These are phyloP conservation scores for Yarrowia divulgata DNA, from an alignment of 805 yeast genomes.

Conservation along the genomic window DNA sequence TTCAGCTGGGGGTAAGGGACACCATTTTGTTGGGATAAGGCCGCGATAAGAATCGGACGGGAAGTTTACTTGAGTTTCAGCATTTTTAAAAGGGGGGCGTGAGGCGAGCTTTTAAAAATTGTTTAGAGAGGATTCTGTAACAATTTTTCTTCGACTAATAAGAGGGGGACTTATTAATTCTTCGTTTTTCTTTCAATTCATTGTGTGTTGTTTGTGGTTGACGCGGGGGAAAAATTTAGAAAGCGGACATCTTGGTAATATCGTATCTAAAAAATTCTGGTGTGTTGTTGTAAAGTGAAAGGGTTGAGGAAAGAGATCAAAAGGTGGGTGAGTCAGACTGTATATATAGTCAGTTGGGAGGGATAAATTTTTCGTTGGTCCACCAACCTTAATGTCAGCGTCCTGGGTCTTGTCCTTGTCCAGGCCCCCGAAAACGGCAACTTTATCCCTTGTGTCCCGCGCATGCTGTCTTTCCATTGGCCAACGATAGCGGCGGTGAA, in stretches of 20 bases:
- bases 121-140: slow-evolving; percentile 32
- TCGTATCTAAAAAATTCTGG: slow-evolving; percentile 10
- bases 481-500: slow-evolving; percentile 34
- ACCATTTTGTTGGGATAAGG: slow-evolving; percentile 27
- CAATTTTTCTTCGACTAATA: slow-evolving; percentile 40
- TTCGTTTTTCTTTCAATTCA: slow-evolving; percentile 36
- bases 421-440: slow-evolving; percentile 36
- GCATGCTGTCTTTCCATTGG: slow-evolving; percentile 17
- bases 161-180: slow-evolving; percentile 36
- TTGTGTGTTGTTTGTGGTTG: slow-evolving; percentile 8
- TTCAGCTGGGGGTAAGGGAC: slow-evolving; percentile 20
- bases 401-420: slow-evolving; percentile 3
- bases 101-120: slow-evolving; percentile 40
- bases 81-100: slow-evolving; percentile 39
- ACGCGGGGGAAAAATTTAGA: slow-evolving; percentile 39
- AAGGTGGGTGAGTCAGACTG: slow-evolving; percentile 28
- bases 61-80: slow-evolving; percentile 31
- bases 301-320: slow-evolving; percentile 13
- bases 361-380: slow-evolving; percentile 14
- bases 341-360: slow-evolving; percentile 39
- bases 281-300: slow-evolving; percentile 28
- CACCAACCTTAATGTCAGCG: background rate
- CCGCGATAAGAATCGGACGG: slow-evolving; percentile 37
- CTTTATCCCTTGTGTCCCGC: slow-evolving; percentile 12
- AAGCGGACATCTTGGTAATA: slow-evolving; percentile 40